These are phyloP conservation scores for Russula virescens DNA, from an alignment of 768 basidiomycete genomes.

Conservation along the genomic window DNA sequence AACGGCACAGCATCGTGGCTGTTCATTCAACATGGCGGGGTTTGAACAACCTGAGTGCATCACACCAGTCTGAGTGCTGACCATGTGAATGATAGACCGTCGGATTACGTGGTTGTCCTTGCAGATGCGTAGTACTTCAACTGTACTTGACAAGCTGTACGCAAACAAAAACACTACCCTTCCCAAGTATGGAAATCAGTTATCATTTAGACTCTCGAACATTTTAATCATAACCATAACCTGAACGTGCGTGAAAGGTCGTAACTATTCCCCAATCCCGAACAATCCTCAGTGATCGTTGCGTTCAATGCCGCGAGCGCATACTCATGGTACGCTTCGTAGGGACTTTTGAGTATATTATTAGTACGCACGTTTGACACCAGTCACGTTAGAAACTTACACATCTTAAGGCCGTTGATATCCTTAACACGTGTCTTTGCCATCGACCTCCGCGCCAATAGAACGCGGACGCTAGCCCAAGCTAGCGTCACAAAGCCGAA, in stretches of 20 bases:
- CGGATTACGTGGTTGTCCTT: not conserved
- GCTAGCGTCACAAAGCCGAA: slow-evolving; percentile 51
- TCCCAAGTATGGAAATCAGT: not conserved
- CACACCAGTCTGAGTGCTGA: not conserved
- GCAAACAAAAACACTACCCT: no score
- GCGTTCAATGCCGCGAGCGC: slow-evolving; percentile 22
- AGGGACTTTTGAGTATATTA: slow-evolving; percentile 38
- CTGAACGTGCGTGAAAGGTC: not conserved
- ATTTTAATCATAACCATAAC: not conserved
- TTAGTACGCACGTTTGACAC: slow-evolving; percentile 13
- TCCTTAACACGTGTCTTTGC: slow-evolving; percentile 54
- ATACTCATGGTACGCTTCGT: slow-evolving; percentile 33
- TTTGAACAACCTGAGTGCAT: not conserved
- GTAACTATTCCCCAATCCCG: not conserved
- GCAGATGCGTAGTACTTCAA: no score
- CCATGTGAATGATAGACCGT: not conserved
- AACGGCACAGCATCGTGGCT: not conserved
- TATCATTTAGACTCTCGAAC: slow-evolving; percentile 2
- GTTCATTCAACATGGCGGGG: not conserved
- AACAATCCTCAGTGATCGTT: not conserved
- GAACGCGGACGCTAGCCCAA: slow-evolving; percentile 55
- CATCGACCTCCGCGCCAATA: slow-evolving; percentile 50
- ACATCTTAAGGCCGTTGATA: slow-evolving; percentile 67
- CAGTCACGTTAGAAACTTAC: slow-evolving; percentile 37
- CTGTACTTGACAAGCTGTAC: no score